Percentiles rank a stretch among this genome's conserved stretches.
Evolutionary conservation across 2,329 filamentous ascomycete genomes (phyloP).

Genomic region (Orbilia javanica): DNA sequence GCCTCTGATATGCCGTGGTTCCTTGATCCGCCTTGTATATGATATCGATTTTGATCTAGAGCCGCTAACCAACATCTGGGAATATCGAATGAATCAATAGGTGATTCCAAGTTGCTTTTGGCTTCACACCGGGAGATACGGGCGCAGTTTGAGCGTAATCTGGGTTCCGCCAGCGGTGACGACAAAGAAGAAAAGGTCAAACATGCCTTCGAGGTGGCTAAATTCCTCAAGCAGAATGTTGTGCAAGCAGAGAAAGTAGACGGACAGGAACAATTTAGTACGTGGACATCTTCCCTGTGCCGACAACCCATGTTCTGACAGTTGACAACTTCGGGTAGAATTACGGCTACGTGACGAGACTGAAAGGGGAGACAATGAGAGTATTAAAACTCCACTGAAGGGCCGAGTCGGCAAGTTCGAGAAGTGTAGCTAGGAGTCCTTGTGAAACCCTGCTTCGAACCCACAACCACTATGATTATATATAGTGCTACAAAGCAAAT

Average conservation of each 20-base stretch:
- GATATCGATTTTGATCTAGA: too few relatives aligned
- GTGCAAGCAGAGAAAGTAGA: conserved; percentile 79
- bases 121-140: conserved; percentile 81
- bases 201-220: conserved; percentile 85
- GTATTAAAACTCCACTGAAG: conserved; percentile 74
- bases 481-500: neutral
- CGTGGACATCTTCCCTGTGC: conserved; percentile 63
- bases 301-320: neutral
- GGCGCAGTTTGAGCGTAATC: conserved; percentile 77
- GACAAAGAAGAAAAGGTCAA: conserved; percentile 70
- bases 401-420: conserved; percentile 40
- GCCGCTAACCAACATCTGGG: neutral
- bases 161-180: conserved; percentile 71
- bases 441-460: neutral
- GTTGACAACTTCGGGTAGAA: conserved; percentile 69
- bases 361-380: conserved; percentile 93
- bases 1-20: neutral
- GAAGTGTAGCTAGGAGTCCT: conserved; percentile 28
- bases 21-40: too few relatives aligned
- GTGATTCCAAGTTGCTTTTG: conserved; percentile 76
- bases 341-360: conserved; percentile 90
- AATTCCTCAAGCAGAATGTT: conserved; percentile 83
- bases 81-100: conserved; percentile 67
- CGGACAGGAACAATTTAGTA: conserved; percentile 72
- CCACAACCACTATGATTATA: neutral